Percentiles rank a stretch among this genome's conserved stretches.
These are phyloP conservation scores for Candida ovalis DNA, from an alignment of 805 yeast species.

Conservation along the genomic window DNA sequence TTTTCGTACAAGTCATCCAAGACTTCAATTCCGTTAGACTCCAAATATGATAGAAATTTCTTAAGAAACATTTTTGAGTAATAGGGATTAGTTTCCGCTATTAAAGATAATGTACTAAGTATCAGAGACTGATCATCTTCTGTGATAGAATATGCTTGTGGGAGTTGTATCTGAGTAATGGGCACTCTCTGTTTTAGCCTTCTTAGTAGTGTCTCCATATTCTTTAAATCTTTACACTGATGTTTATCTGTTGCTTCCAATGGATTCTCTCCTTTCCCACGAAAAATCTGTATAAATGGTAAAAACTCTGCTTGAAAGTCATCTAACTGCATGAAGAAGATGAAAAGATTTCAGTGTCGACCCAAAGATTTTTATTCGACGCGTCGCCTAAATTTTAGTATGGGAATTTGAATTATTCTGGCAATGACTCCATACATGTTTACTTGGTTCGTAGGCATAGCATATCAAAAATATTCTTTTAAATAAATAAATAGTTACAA, in stretches of 20 bases:
- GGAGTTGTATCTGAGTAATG: slow-evolving; percentile 11
- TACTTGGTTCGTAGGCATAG: no score
- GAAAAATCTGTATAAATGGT: no score
- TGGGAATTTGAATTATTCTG: no score
- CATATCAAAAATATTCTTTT: background rate
- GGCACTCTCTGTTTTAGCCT: slow-evolving; percentile 31
- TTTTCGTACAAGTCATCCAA: slow-evolving; percentile 41
- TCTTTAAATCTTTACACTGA: background rate
- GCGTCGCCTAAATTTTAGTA: no score
- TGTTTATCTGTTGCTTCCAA: background rate
- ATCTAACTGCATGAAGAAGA: no score
- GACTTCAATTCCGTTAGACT: slow-evolving; percentile 25
- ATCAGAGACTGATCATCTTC: slow-evolving; percentile 21
- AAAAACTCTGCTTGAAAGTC: no score
- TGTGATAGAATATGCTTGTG: background rate
- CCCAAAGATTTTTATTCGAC: background rate
- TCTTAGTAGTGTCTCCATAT: slow-evolving; percentile 23
- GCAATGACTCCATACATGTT: no score
- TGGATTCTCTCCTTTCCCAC: no score
- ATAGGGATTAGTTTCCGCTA: slow-evolving; percentile 41
- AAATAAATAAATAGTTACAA: background rate
- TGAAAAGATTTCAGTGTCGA: background rate
- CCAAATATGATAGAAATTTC: slow-evolving; percentile 35
- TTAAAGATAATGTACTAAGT: slow-evolving; percentile 16
- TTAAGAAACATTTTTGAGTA: slow-evolving; percentile 48